phyloP scores from a whole-genome alignment of 495 filamentous ascomycete species.

The Penicillium samsonianum region DNA sequence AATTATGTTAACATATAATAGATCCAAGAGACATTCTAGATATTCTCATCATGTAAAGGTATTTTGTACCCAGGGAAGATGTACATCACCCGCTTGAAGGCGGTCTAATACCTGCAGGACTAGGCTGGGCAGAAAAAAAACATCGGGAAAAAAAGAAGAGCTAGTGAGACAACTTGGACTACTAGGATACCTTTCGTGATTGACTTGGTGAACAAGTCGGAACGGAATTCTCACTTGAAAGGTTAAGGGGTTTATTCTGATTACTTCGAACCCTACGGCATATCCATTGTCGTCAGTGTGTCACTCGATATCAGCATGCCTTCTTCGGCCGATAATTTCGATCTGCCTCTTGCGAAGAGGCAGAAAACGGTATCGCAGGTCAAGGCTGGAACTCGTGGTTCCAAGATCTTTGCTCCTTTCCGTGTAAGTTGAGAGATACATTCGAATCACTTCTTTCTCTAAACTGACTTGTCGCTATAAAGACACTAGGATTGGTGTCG shows the following conservation, averaged over 20 bases:
- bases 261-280: neutral
- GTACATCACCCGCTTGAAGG: slow-evolving; percentile 1
- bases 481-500: slow-evolving; percentile 93
- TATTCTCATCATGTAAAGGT: neutral
- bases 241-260: neutral
- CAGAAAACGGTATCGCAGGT: slow-evolving; percentile 54
- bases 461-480: slow-evolving; percentile 11
- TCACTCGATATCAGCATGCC: slow-evolving; percentile 37
- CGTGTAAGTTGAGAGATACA: slow-evolving; percentile 58
- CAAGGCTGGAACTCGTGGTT: slow-evolving; percentile 44
- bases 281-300: neutral
- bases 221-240: neutral
- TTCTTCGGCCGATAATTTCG: slow-evolving; percentile 48
- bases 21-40: neutral
- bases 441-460: neutral
- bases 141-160: slow-evolving; percentile 8
- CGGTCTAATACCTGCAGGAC: slow-evolving; percentile 11
- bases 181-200: neutral
- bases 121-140: slow-evolving; percentile 17
- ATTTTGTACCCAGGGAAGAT: neutral
- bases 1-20: neutral
- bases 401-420: slow-evolving; percentile 88
- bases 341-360: slow-evolving; percentile 63
- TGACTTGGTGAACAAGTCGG: neutral
- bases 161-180: neutral